These are phyloP conservation scores for Citeromyces hawaiiensis DNA, from an alignment of 1,139 yeast species.

Conservation along the genomic window DNA sequence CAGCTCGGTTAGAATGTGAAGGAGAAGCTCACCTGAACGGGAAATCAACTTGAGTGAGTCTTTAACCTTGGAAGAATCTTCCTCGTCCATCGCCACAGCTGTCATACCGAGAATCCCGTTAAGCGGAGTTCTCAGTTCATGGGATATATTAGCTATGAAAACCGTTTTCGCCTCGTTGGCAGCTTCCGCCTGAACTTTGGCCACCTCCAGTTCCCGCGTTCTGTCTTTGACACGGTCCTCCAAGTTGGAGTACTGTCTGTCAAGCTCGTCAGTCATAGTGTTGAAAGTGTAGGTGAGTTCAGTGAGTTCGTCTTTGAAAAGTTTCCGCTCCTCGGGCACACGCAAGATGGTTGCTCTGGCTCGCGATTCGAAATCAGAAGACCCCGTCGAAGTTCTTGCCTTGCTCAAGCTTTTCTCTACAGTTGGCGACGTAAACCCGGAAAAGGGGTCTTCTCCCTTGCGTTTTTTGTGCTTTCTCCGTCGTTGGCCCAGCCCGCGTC, in stretches of 20 bases:
- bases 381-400: not conserved
- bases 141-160: slow-evolving; percentile 91
- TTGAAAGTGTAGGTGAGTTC: slow-evolving; percentile 84
- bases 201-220: slow-evolving; percentile 80
- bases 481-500: slow-evolving; percentile 14
- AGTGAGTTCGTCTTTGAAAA: slow-evolving; percentile 75
- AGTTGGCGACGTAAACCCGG: slow-evolving; percentile 1
- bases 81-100: slow-evolving; percentile 81
- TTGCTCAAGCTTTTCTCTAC: not conserved
- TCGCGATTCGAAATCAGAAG: not conserved
- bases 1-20: slow-evolving; percentile 80
- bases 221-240: slow-evolving; percentile 86
- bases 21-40: slow-evolving; percentile 73
- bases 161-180: slow-evolving; percentile 94
- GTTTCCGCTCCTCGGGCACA: slow-evolving; percentile 40
- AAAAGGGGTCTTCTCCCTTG: not conserved
- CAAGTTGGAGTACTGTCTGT: slow-evolving; percentile 66
- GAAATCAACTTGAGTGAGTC: slow-evolving; percentile 65
- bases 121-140: slow-evolving; percentile 87
- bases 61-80: slow-evolving; percentile 49
- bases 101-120: slow-evolving; percentile 97
- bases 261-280: slow-evolving; percentile 80
- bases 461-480: slow-evolving; percentile 4
- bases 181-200: slow-evolving; percentile 80
- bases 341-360: slow-evolving; percentile 11